Base-by-base conservation (phyloP, 148 eudicot species). In the Suaeda aralocaspica region DNA sequence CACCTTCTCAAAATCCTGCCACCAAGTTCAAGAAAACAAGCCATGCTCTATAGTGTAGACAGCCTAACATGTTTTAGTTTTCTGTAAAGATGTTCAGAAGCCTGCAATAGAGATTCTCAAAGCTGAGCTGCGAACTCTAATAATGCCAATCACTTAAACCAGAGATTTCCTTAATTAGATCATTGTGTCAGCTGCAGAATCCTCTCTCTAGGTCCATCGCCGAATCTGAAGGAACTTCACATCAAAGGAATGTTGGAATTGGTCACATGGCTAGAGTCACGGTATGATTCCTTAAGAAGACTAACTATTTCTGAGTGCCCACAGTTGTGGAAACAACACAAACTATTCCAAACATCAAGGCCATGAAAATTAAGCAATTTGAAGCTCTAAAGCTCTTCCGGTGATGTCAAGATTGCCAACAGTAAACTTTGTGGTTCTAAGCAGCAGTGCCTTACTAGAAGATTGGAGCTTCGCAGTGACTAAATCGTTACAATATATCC, bases 231-330 rank as follows among this genome's bases (percentile, higher is more conserved):
- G 34, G 66, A 72, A 71, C 77, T 76, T 29, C 12, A 6, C 50
- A 53, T 80, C 44, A 76, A 76, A 64, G 75, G 80, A 31, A 72
- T 80, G 83, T 64, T 48, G 21, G 72, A 73, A 26, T 64, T 80
- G 75, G 69, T 33, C 58, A 60, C 64, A 69, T 78, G 78, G 78
- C 63, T 62, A 13, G 58, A 64, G 6, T 26, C 3, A 44, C 2
- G 11, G 9, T 61, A 69, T 63, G 21, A 3, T 51, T 70, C 75
- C 67, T 57, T 78, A 28, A 7, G 1, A 13, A 49, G 29, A 21
- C 9, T 74, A 16, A 57, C 33, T 22, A 74, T 78, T 9, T 64
- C 68, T 61, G 69, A 64, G n/a, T 80, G 83, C 52, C 83, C 80
- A 18, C 55, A 69, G 65, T 52, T 80, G 66, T 67, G 4, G 63